Percentiles rank a stretch among this genome's conserved stretches.
Evolutionary conservation across 495 filamentous ascomycete genomes (phyloP).

Genomic region (Penicilliopsis zonata): DNA sequence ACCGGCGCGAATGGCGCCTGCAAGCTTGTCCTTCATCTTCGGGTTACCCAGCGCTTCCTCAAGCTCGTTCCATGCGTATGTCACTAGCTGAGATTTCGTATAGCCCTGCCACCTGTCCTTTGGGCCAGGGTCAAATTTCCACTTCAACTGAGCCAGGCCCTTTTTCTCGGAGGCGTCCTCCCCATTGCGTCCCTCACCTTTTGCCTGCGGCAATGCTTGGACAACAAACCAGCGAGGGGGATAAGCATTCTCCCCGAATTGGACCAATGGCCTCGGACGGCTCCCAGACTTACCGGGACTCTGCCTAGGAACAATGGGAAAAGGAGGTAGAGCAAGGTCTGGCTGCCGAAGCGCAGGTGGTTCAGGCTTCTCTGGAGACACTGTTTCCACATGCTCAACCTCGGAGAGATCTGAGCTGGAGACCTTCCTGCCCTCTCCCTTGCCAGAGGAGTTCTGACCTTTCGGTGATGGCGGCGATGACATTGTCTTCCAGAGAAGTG

Average conservation of each 20-base stretch:
- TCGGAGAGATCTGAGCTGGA: background rate
- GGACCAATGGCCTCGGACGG: slow-evolving; percentile 1
- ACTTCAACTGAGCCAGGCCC: slow-evolving; percentile 8
- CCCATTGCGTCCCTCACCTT: too few species aligned
- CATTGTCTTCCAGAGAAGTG: too few species aligned
- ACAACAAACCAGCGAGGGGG: slow-evolving; percentile 10
- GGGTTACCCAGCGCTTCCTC: slow-evolving; percentile 6
- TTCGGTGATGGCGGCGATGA: slow-evolving; percentile 1
- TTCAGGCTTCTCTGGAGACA: background rate
- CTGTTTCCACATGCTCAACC: slow-evolving; percentile 5
- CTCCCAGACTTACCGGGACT: too few species aligned
- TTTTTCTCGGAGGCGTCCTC: too few species aligned
- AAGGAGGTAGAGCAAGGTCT: too few species aligned
- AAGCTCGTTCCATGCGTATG: slow-evolving; percentile 10
- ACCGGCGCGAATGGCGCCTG: slow-evolving; percentile 4
- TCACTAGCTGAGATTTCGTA: slow-evolving; percentile 5
- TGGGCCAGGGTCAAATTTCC: slow-evolving; percentile 17
- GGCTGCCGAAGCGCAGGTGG: background rate
- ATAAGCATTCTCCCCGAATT: slow-evolving; percentile 6
- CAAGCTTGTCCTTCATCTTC: slow-evolving; percentile 4
- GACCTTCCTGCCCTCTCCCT: background rate
- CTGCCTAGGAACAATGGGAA: too few species aligned
- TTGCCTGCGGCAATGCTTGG: background rate
- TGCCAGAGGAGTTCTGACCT: background rate
- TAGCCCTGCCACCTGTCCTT: slow-evolving; percentile 1